Evolutionary conservation across 768 basidiomycete genomes (phyloP).

Genomic region (Boletus subcaerulescens): DNA sequence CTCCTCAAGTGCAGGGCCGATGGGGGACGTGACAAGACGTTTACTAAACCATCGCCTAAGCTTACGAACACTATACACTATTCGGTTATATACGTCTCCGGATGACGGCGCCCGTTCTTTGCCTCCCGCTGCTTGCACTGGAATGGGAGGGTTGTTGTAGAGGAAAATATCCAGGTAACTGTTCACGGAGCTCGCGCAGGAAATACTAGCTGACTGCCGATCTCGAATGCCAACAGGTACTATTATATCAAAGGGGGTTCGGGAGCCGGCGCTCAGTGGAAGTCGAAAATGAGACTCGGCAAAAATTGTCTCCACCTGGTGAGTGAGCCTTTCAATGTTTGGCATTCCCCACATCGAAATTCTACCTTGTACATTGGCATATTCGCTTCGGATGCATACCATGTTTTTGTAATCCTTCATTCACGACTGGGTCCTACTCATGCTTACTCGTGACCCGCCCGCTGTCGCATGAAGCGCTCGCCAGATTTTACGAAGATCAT

Average conservation of each 20-base stretch:
- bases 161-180: slow-evolving; percentile 2
- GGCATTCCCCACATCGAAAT: neutral
- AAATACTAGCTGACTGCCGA: neutral
- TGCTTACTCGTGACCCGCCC: neutral
- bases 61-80: neutral
- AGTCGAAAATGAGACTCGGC: slow-evolving; percentile 7
- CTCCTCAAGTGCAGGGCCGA: neutral
- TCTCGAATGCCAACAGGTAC: too few relatives aligned
- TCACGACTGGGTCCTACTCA: slow-evolving; percentile 2
- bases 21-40: neutral
- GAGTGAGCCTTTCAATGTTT: slow-evolving; percentile 13
- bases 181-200: neutral
- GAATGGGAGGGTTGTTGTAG: slow-evolving; percentile 11
- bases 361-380: slow-evolving; percentile 3
- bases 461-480: slow-evolving; percentile 6
- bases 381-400: neutral
- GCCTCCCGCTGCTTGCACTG: slow-evolving; percentile 3
- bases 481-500: slow-evolving; percentile 22
- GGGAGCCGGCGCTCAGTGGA: neutral
- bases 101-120: slow-evolving; percentile 1
- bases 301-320: slow-evolving; percentile 10
- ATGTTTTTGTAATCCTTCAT: neutral
- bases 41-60: neutral
- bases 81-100: neutral
- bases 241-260: neutral